Percentiles rank a stretch among this genome's conserved stretches.
Evolutionary conservation across 2,329 filamentous ascomycete genomes (phyloP).

Genomic region (Chaetomium globosum): DNA sequence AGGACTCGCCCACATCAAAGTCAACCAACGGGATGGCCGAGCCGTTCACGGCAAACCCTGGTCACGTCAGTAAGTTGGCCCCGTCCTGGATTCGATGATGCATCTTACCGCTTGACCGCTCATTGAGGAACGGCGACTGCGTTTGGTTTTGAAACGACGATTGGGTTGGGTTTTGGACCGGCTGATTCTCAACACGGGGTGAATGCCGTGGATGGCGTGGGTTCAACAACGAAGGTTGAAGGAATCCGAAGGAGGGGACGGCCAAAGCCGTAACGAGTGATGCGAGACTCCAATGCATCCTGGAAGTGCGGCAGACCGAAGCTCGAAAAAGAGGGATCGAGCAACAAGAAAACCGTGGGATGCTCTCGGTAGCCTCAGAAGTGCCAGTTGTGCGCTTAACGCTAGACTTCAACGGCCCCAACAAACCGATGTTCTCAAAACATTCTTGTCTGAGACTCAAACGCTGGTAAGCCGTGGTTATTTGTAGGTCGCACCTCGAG

Average conservation of each 20-base stretch:
- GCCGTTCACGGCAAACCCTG: slow-evolving; percentile 65
- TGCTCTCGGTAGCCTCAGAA: background rate
- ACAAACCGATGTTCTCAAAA: no score
- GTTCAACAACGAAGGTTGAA: background rate
- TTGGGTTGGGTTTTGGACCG: background rate
- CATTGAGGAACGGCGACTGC: slow-evolving; percentile 22
- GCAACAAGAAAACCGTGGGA: background rate
- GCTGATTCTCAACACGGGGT: background rate
- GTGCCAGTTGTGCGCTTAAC: background rate
- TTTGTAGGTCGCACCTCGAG: slow-evolving; percentile 3
- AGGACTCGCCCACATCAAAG: slow-evolving; percentile 67
- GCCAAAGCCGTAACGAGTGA: slow-evolving; percentile 5
- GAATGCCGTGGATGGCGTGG: background rate
- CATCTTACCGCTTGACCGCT: slow-evolving; percentile 17
- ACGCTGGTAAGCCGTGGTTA: background rate
- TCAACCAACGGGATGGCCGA: slow-evolving; percentile 64
- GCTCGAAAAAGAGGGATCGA: background rate
- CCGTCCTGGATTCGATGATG: background rate
- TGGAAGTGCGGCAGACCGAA: background rate
- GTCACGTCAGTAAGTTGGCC: background rate
- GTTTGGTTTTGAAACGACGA: slow-evolving; percentile 11
- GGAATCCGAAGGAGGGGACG: background rate
- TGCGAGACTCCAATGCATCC: slow-evolving; percentile 6
- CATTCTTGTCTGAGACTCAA: background rate
- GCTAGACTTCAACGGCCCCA: background rate